Conservation (phyloP, 2,329 filamentous ascomycete species). For the Penicillium olsonii region DNA sequence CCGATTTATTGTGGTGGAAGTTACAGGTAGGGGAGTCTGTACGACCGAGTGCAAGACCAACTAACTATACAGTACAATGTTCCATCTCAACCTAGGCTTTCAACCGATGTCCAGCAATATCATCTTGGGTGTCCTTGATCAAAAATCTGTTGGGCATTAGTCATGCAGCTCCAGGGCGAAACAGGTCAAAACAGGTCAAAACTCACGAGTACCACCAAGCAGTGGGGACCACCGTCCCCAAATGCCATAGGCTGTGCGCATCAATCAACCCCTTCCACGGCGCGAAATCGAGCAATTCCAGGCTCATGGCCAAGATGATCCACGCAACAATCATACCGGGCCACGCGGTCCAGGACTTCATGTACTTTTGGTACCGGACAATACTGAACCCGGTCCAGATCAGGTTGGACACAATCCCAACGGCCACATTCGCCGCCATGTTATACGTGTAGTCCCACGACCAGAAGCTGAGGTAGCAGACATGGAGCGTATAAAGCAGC, state of each 20-base stretch:
- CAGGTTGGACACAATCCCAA: slow-evolving; percentile 76
- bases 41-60: too few species aligned
- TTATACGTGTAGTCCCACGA: slow-evolving; percentile 97
- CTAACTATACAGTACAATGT: too few species aligned
- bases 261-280: slow-evolving; percentile 81
- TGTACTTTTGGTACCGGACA: slow-evolving; percentile 68
- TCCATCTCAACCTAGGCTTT: slow-evolving; percentile 61
- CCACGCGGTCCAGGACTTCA: slow-evolving; percentile 80
- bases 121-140: slow-evolving; percentile 80
- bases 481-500: slow-evolving; percentile 71
- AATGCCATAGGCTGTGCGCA: slow-evolving; percentile 94
- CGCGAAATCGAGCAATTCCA: slow-evolving; percentile 93
- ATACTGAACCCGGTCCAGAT: slow-evolving; percentile 87
- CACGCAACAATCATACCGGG: slow-evolving; percentile 88
- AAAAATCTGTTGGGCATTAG: slow-evolving; percentile 66
- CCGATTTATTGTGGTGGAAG: slow-evolving; percentile 14
- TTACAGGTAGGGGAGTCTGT: too few species aligned
- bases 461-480: slow-evolving; percentile 81
- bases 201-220: slow-evolving; percentile 94
- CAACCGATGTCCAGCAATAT: slow-evolving; percentile 70
- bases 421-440: slow-evolving; percentile 88
- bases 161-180: too few species aligned
- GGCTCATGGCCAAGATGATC: slow-evolving; percentile 90
- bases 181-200: not conserved
- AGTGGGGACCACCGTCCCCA: slow-evolving; percentile 85